phyloP scores from a whole-genome alignment of 164 flowering plant species.

The Euptelea pleiosperma region DNA sequence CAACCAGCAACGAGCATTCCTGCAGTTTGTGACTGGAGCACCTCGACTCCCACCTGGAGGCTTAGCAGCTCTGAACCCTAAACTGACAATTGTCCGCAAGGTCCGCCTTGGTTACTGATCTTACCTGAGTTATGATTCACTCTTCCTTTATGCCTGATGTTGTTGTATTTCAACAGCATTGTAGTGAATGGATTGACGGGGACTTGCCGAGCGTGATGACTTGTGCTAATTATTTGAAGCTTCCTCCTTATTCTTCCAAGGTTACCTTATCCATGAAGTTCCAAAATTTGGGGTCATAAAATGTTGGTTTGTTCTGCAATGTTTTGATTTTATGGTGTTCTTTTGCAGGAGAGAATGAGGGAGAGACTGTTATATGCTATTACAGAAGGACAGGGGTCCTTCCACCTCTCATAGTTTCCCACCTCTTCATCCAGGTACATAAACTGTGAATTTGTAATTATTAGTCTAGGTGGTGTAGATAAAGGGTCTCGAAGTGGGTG shows the following conservation, averaged over 20 bases:
- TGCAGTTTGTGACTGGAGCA: conserved; percentile 95
- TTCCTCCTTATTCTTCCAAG: conserved; percentile 91
- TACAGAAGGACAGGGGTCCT: conserved; percentile 92
- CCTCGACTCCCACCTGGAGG: conserved; percentile 97
- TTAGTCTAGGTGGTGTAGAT: conserved; percentile 10
- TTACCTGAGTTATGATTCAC: background rate
- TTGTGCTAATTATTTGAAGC: conserved; percentile 92
- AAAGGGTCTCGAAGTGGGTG: conserved; percentile 7
- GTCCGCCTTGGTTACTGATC: conserved; percentile 24
- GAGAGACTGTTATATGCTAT: conserved; percentile 88
- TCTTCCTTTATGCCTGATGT: too few species aligned
- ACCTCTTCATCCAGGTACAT: conserved; percentile 5
- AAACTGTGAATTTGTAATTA: conserved; percentile 24
- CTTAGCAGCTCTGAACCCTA: conserved; percentile 82
- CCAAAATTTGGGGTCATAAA: too few species aligned
- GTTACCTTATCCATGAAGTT: too few species aligned
- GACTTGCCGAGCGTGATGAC: conserved; percentile 99
- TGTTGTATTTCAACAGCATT: conserved; percentile 44
- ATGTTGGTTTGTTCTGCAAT: too few species aligned
- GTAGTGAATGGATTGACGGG: conserved; percentile 40
- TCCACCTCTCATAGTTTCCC: conserved; percentile 62
- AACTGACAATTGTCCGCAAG: conserved; percentile 90
- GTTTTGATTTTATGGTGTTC: background rate
- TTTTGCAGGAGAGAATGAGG: conserved; percentile 75
- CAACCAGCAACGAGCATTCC: conserved; percentile 66